Conservation (phyloP, 2,329 filamentous ascomycete species). For the Xylariomycetidae sp. region DNA sequence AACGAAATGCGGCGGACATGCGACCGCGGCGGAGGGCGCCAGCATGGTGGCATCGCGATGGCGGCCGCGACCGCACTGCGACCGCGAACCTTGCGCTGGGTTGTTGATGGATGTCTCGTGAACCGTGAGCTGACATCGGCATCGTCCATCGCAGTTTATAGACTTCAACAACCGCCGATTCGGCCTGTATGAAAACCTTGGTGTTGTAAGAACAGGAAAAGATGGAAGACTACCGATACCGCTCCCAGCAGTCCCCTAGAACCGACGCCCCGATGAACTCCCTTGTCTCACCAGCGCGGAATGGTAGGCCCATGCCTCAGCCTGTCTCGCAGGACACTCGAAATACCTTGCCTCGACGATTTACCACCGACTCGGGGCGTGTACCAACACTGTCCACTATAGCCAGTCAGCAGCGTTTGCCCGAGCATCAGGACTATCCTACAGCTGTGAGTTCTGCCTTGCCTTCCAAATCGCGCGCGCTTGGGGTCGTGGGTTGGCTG, state of each 20-base stretch:
- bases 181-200: conserved; percentile 35
- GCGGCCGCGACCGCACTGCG: no score
- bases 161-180: conserved; percentile 28
- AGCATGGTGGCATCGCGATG: no score
- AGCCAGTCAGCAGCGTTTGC: conserved; percentile 39
- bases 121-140: conserved; percentile 11
- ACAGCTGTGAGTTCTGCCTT: conserved; percentile 24
- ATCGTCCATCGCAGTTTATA: conserved; percentile 27
- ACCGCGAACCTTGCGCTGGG: no score
- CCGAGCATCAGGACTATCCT: conserved; percentile 46
- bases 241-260: conserved; percentile 68
- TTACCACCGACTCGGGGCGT: conserved; percentile 86
- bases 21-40: no score
- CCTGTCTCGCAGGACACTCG: conserved; percentile 62
- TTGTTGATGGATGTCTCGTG: no score
- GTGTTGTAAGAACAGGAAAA: conserved; percentile 38
- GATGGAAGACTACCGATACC: conserved; percentile 77
- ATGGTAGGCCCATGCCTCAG: conserved; percentile 56
- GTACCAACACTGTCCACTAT: conserved; percentile 68
- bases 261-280: conserved; percentile 71
- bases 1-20: no score
- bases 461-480: conserved; percentile 7
- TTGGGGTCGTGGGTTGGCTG: not conserved
- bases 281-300: conserved; percentile 68
- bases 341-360: conserved; percentile 77